Conservation (phyloP, 345 rosid genomes). For the Stellera chamaejasme region DNA sequence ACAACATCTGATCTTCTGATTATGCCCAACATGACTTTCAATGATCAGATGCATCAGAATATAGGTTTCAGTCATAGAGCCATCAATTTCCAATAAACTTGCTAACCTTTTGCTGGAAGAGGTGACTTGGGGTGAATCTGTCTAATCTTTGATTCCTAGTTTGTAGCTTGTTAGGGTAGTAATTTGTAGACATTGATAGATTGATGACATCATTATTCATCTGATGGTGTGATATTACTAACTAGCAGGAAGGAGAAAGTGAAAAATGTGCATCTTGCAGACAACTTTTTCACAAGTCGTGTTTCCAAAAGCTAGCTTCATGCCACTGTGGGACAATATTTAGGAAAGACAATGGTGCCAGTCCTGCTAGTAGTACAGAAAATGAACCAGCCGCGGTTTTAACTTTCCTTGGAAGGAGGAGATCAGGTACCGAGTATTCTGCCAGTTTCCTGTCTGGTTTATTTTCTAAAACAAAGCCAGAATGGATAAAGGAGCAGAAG, state of each 20-base stretch:
- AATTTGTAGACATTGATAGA: too few relatives aligned
- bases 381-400: conserved; percentile 21
- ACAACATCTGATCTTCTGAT: too few relatives aligned
- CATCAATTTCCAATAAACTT: too few relatives aligned
- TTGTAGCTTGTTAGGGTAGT: too few relatives aligned
- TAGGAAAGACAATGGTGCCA: conserved; percentile 16
- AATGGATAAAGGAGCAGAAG: conserved; percentile 22
- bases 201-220: not conserved
- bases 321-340: conserved; percentile 65
- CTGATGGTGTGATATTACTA: conserved; percentile 17
- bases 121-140: too few relatives aligned
- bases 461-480: conserved; percentile 46
- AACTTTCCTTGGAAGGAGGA: conserved; percentile 28
- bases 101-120: too few relatives aligned
- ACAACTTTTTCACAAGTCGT: conserved; percentile 57
- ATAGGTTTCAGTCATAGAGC: too few relatives aligned
- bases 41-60: too few relatives aligned
- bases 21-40: too few relatives aligned
- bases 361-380: conserved; percentile 15
- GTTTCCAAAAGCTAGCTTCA: conserved; percentile 52
- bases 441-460: conserved; percentile 48
- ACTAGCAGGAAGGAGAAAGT: conserved; percentile 66
- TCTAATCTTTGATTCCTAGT: too few relatives aligned
- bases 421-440: conserved; percentile 35
- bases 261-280: conserved; percentile 56